Conservation (phyloP, 768 basidiomycete species). For the Pleurotus cornucopiae region DNA sequence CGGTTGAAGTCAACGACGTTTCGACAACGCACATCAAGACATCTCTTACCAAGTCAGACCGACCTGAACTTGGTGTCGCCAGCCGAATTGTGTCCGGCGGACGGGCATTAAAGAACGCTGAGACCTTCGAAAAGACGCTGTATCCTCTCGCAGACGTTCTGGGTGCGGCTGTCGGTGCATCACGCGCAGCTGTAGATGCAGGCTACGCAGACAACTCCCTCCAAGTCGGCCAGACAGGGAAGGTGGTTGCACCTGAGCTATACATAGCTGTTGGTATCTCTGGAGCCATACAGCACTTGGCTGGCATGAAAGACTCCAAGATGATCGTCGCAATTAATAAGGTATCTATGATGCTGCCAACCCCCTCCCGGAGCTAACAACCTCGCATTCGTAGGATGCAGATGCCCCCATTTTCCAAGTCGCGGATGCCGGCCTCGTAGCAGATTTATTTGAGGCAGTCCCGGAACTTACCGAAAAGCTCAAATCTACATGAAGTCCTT, state of each 20-base stretch:
- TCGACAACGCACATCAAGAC: conserved; percentile 66
- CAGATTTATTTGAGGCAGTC: conserved; percentile 88
- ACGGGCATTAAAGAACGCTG: conserved; percentile 88
- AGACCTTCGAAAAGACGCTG: conserved; percentile 83
- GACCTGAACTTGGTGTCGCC: conserved; percentile 89
- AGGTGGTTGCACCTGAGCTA: conserved; percentile 94
- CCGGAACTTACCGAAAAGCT: conserved; percentile 89
- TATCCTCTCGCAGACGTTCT: conserved; percentile 91
- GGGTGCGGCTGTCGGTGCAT: conserved; percentile 96
- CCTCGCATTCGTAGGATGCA: conserved; percentile 56
- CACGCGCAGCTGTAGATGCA: conserved; percentile 95
- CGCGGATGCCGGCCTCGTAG: conserved; percentile 92
- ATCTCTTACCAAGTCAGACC: conserved; percentile 81
- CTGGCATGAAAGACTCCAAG: conserved; percentile 99
- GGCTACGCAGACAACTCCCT: conserved; percentile 97
- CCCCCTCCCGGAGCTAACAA: conserved; percentile 9
- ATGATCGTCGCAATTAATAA: conserved; percentile 98
- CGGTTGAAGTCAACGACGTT: conserved; percentile 56
- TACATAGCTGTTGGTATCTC: conserved; percentile 97
- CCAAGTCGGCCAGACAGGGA: conserved; percentile 99
- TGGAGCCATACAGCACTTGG: conserved; percentile 97
- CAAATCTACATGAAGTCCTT: conserved; percentile 32
- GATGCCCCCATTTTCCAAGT: conserved; percentile 99
- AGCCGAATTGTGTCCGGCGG: conserved; percentile 91
- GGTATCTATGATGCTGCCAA: conserved; percentile 32